Conservation (phyloP, 176 grass and related monocot species). For the Avena atlantica region DNA sequence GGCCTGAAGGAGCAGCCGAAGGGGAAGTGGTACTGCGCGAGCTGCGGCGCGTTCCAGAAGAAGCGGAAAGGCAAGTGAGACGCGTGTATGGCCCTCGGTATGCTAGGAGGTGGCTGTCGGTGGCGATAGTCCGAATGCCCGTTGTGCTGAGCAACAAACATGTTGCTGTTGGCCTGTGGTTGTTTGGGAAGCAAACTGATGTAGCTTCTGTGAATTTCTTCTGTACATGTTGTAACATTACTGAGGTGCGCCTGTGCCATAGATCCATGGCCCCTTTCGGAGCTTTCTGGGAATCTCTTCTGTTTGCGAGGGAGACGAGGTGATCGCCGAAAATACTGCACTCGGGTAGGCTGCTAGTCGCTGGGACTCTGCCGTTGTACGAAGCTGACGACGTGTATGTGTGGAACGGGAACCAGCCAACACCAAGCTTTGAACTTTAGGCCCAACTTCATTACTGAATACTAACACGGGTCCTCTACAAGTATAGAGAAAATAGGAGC, state of each 20-base stretch:
- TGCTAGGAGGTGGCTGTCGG: constrained; percentile 5
- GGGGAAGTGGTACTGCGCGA: constrained; percentile 95
- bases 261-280: not conserved
- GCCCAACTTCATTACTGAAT: too few species aligned
- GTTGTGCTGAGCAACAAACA: not conserved
- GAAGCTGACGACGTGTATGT: not conserved
- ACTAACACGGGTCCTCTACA: too few species aligned
- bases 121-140: not conserved
- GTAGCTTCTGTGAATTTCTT: constrained; percentile 37
- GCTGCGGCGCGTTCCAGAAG: constrained; percentile 71
- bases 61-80: constrained; percentile 81
- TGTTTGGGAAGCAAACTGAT: not conserved
- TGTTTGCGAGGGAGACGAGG: not conserved
- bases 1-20: constrained; percentile 94
- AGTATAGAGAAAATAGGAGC: too few species aligned
- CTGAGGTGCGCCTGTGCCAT: not conserved
- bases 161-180: not conserved
- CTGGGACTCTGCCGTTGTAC: constrained; percentile 23
- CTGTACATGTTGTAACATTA: constrained; percentile 47
- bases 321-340: not conserved
- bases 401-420: too few species aligned
- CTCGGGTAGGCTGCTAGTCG: not conserved
- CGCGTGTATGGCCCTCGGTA: not conserved
- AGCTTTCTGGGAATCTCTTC: not conserved
- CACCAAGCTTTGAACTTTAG: too few species aligned